A percentile compares a stretch with the other conserved stretches of the same genome.
Conservation (phyloP, 345 rosid genomes). For the Eutrema yunnanense region DNA sequence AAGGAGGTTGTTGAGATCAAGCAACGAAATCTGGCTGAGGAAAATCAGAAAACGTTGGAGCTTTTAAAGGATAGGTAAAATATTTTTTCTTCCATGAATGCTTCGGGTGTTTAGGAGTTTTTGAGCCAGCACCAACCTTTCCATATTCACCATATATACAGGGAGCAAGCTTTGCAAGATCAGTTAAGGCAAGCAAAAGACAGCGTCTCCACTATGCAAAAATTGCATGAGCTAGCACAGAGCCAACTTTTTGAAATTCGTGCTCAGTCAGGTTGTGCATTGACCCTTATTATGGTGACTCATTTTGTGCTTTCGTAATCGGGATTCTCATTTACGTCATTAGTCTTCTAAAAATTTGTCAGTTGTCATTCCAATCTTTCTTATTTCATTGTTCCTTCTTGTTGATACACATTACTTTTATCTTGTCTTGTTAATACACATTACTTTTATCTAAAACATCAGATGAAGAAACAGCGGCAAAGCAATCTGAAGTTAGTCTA, state of each 20-base stretch:
- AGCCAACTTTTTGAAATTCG: constrained; percentile 91
- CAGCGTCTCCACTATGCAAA: constrained; percentile 90
- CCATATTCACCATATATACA: constrained; percentile 27
- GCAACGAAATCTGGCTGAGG: constrained; percentile 95
- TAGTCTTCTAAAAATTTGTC: neutral
- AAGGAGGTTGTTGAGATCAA: constrained; percentile 97
- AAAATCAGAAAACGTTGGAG: constrained; percentile 93
- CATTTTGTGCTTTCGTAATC: neutral
- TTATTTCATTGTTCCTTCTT: neutral
- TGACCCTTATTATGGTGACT: constrained; percentile 14
- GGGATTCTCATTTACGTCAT: constrained; percentile 4
- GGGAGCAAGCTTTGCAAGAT: constrained; percentile 96
- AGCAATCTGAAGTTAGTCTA: constrained; percentile 90
- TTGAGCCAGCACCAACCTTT: neutral
- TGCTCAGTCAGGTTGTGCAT: constrained; percentile 83
- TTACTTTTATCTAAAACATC: constrained; percentile 24
- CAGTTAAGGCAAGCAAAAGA: constrained; percentile 95
- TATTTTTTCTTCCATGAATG: neutral
- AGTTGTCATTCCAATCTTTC: neutral
- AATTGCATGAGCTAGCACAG: constrained; percentile 96
- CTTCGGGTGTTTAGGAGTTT: neutral
- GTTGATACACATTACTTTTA: constrained; percentile 6
- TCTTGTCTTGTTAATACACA: constrained; percentile 8
- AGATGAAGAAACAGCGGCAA: constrained; percentile 92
- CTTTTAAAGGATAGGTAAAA: constrained; percentile 80